These are phyloP conservation scores for Peronosclerospora sorghi DNA, from an alignment of 352 stramenopile genomes.

Conservation along the genomic window DNA sequence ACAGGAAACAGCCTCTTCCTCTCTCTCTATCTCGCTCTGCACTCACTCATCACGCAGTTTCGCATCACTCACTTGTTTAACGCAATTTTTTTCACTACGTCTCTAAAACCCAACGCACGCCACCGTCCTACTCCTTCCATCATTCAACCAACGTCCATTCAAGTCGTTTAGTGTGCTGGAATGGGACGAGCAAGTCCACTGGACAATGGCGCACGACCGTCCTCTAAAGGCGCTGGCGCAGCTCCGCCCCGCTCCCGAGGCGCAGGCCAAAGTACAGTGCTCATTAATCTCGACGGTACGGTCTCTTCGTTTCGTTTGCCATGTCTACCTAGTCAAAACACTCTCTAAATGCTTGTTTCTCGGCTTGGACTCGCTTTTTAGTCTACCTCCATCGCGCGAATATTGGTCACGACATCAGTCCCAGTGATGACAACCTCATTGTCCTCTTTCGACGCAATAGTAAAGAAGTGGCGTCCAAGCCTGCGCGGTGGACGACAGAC, in stretches of 20 bases:
- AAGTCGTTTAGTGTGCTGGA: too few relatives aligned
- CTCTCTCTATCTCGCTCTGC: neutral
- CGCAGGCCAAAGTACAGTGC: slow-evolving; percentile 32
- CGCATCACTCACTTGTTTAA: too few relatives aligned
- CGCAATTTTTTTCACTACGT: too few relatives aligned
- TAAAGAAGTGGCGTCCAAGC: slow-evolving; percentile 67
- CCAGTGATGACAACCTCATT: slow-evolving; percentile 63
- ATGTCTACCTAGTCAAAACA: neutral
- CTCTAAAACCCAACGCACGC: too few relatives aligned
- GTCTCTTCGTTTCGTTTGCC: neutral
- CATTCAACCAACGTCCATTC: too few relatives aligned
- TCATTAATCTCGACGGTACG: slow-evolving; percentile 60
- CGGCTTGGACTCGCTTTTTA: slow-evolving; percentile 1
- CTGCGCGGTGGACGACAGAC: slow-evolving; percentile 49
- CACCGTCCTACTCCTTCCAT: too few relatives aligned
- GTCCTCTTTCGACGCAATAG: slow-evolving; percentile 75
- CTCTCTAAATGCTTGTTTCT: neutral
- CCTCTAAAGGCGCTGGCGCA: neutral
- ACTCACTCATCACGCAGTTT: neutral
- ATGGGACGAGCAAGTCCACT: too few relatives aligned
- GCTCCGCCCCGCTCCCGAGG: slow-evolving; percentile 11
- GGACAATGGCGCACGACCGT: too few relatives aligned
- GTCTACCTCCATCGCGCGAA: slow-evolving; percentile 60
- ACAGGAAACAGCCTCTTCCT: neutral
- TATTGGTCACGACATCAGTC: slow-evolving; percentile 61